These are phyloP conservation scores for Apiospora malaysiana DNA, from an alignment of 2,329 filamentous ascomycete genomes.

Conservation along the genomic window DNA sequence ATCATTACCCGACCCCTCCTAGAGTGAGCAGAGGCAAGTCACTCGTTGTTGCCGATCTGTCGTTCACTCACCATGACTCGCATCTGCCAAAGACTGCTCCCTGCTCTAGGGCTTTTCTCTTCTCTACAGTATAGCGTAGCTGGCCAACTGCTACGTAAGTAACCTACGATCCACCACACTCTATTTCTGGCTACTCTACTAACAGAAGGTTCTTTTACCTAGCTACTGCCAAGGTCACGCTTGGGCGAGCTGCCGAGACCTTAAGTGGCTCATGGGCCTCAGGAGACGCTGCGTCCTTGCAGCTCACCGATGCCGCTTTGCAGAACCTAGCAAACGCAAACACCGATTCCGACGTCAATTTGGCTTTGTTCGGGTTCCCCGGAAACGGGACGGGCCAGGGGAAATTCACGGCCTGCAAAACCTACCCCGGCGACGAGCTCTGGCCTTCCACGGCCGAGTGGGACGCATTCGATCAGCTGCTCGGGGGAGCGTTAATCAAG, in stretches of 20 bases:
- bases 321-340: background rate
- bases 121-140: background rate
- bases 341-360: background rate
- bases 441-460: background rate
- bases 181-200: background rate
- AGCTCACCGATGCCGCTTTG: background rate
- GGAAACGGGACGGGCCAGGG: background rate
- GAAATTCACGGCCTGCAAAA: constrained; percentile 4
- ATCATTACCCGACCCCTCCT: background rate
- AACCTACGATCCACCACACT: background rate
- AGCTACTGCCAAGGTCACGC: background rate
- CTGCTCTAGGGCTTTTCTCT: background rate
- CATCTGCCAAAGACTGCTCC: background rate
- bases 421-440: constrained; percentile 1
- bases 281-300: constrained; percentile 5
- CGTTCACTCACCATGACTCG: background rate
- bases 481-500: background rate
- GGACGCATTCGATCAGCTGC: background rate
- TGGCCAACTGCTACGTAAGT: constrained; percentile 5
- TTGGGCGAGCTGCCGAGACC: background rate
- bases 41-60: background rate
- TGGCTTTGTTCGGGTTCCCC: background rate
- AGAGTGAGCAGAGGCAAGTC: background rate
- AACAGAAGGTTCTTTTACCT: background rate
- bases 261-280: background rate